Percentiles rank a stretch among this genome's conserved stretches.
Evolutionary conservation across 805 yeast genomes (phyloP).

Genomic region (Ogataea zsoltii): DNA sequence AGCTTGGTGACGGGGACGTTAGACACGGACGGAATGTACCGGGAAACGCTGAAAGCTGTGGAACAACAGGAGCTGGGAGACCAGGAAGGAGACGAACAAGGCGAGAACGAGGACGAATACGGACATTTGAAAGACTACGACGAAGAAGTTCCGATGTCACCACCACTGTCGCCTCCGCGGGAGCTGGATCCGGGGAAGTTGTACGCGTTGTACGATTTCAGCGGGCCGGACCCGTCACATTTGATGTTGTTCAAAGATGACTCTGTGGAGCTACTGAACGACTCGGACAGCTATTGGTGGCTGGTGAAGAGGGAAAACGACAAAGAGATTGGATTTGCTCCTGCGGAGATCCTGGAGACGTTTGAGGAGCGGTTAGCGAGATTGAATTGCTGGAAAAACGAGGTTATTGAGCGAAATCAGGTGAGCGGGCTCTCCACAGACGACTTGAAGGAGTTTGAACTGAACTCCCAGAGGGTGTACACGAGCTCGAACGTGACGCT

Average conservation of each 20-base stretch:
- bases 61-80: not conserved
- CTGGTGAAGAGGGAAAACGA: slow-evolving; percentile 54
- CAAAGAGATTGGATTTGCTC: slow-evolving; percentile 79
- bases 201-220: slow-evolving; percentile 84
- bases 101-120: slow-evolving; percentile 2
- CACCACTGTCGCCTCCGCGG: slow-evolving; percentile 77
- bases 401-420: slow-evolving; percentile 52
- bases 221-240: slow-evolving; percentile 92
- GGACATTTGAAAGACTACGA: slow-evolving; percentile 40
- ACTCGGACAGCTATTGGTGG: slow-evolving; percentile 97
- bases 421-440: slow-evolving; percentile 24
- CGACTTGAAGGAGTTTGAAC: slow-evolving; percentile 28
- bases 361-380: slow-evolving; percentile 90
- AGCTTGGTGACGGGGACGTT: slow-evolving; percentile 20
- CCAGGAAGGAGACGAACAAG: not conserved
- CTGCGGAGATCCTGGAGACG: slow-evolving; percentile 93
- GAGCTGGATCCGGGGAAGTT: slow-evolving; percentile 81
- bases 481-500: slow-evolving; percentile 17
- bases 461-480: slow-evolving; percentile 21
- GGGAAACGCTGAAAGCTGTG: slow-evolving; percentile 8
- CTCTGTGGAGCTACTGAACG: slow-evolving; percentile 78
- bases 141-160: slow-evolving; percentile 52
- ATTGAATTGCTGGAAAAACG: slow-evolving; percentile 89
- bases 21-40: slow-evolving; percentile 25
- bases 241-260: slow-evolving; percentile 79